These are phyloP conservation scores for Schizothecium vesticola DNA, from an alignment of 495 filamentous ascomycete genomes.

Conservation along the genomic window DNA sequence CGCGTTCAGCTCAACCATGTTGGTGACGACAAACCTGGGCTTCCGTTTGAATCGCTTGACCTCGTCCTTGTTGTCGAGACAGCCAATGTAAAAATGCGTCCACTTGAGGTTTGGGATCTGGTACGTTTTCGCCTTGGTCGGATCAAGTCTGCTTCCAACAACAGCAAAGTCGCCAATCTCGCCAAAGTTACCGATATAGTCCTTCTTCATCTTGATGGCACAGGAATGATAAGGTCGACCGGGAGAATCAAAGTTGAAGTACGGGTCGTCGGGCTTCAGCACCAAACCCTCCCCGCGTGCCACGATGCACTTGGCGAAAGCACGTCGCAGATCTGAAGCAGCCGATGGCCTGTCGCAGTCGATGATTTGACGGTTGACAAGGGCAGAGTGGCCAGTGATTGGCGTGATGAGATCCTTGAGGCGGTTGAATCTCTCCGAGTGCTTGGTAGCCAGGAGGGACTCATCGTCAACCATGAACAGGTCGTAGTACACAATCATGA, in stretches of 20 bases:
- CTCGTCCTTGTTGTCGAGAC: constrained; percentile 66
- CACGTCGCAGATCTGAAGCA: constrained; percentile 47
- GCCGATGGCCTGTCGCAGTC: constrained; percentile 51
- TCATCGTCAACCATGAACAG: constrained; percentile 66
- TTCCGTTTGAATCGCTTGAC: constrained; percentile 46
- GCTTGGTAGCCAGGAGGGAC: constrained; percentile 53
- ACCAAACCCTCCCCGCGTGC: constrained; percentile 69
- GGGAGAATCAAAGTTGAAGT: constrained; percentile 53
- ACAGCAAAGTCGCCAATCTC: constrained; percentile 79
- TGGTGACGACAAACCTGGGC: constrained; percentile 61
- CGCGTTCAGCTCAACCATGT: constrained; percentile 39
- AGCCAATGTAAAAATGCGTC: constrained; percentile 77
- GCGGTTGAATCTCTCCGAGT: constrained; percentile 54
- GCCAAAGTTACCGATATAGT: constrained; percentile 75
- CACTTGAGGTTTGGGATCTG: constrained; percentile 50
- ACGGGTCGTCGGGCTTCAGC: constrained; percentile 76
- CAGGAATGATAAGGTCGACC: constrained; percentile 37
- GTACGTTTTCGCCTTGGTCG: constrained; percentile 49
- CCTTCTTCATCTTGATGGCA: constrained; percentile 85
- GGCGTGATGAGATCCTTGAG: constrained; percentile 54
- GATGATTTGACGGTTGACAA: constrained; percentile 57
- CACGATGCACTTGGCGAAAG: constrained; percentile 61
- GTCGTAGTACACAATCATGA: constrained; percentile 84
- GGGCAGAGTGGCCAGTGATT: constrained; percentile 53
- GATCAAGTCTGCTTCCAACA: constrained; percentile 63